phyloP scores from a whole-genome alignment of 306 rosid species.

The Styphnolobium japonicum region DNA sequence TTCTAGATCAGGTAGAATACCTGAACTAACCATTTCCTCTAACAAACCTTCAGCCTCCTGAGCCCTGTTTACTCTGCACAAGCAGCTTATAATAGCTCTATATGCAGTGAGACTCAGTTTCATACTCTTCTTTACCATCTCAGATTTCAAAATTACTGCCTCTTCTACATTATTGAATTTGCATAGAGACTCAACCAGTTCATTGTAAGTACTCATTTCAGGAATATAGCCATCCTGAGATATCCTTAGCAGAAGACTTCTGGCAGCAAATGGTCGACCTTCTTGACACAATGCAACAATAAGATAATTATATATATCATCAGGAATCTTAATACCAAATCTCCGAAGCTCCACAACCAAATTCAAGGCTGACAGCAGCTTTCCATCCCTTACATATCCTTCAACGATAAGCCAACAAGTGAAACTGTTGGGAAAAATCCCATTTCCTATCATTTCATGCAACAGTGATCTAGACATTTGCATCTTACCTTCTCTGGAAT shows the following conservation, averaged over 20 bases:
- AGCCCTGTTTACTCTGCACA: constrained; percentile 51
- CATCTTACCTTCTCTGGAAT: constrained; percentile 62
- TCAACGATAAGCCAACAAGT: constrained; percentile 62
- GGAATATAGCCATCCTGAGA: constrained; percentile 48
- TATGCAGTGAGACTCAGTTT: constrained; percentile 47
- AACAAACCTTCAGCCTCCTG: constrained; percentile 56
- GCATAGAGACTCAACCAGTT: constrained; percentile 63
- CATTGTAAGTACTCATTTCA: constrained; percentile 37
- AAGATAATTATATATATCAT: constrained; percentile 51
- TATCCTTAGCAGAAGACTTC: constrained; percentile 61
- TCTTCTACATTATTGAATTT: constrained; percentile 43
- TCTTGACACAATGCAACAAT: constrained; percentile 59
- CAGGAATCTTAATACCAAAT: constrained; percentile 45
- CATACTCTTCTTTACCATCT: constrained; percentile 39
- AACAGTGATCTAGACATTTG: constrained; percentile 54
- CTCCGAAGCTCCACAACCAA: constrained; percentile 67
- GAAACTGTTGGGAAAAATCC: constrained; percentile 56
- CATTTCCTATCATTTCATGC: constrained; percentile 64
- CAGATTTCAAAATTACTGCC: constrained; percentile 53
- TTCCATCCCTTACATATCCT: constrained; percentile 70
- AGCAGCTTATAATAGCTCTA: constrained; percentile 49
- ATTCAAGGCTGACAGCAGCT: constrained; percentile 69
- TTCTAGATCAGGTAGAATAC: constrained; percentile 50
- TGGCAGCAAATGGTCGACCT: constrained; percentile 81
- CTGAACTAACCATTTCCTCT: constrained; percentile 63